A percentile compares a stretch with the other conserved stretches of the same genome.
phyloP scores from a whole-genome alignment of 805 yeast genomes.

The Suhomyces pyralidae region DNA sequence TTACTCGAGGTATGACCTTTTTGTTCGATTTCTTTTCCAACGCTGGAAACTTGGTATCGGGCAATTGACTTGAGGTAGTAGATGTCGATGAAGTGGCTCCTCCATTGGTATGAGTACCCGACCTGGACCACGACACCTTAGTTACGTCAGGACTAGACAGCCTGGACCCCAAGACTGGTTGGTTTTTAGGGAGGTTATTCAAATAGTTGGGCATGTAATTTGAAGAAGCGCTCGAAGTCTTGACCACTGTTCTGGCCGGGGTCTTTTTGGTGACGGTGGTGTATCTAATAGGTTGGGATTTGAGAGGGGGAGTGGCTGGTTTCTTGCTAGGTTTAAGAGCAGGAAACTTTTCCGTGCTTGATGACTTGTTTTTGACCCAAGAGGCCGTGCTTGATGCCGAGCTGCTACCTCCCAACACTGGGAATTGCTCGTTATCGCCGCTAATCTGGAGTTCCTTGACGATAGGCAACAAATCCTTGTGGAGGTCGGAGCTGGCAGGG shows the following conservation, averaged over 20 bases:
- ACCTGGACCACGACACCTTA: background rate
- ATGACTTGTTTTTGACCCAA: conserved; percentile 13
- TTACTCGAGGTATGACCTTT: conserved; percentile 54
- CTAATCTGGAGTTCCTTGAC: conserved; percentile 19
- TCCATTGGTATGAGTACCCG: background rate
- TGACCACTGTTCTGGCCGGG: conserved; percentile 11
- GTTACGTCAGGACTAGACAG: background rate
- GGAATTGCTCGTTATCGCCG: conserved; percentile 43
- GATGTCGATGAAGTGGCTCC: background rate
- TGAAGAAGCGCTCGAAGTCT: conserved; percentile 16
- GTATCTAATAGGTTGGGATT: conserved; percentile 31
- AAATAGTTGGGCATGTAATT: conserved; percentile 33
- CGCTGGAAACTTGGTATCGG: conserved; percentile 47
- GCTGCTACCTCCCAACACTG: conserved; percentile 37
- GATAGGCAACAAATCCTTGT: conserved; percentile 33
- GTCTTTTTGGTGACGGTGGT: conserved; percentile 28
- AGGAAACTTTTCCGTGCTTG: conserved; percentile 29
- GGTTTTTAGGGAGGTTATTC: conserved; percentile 22
- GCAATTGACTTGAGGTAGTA: conserved; percentile 15
- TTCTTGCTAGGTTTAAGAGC: conserved; percentile 29
- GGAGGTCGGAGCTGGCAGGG: conserved; percentile 44
- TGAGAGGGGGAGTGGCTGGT: conserved; percentile 11
- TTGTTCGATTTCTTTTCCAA: conserved; percentile 39
- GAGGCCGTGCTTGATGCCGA: conserved; percentile 9
- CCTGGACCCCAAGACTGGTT: conserved; percentile 22